phyloP scores from a whole-genome alignment of 1,139 yeast genomes.

The Scheffersomyces parashehatae region DNA sequence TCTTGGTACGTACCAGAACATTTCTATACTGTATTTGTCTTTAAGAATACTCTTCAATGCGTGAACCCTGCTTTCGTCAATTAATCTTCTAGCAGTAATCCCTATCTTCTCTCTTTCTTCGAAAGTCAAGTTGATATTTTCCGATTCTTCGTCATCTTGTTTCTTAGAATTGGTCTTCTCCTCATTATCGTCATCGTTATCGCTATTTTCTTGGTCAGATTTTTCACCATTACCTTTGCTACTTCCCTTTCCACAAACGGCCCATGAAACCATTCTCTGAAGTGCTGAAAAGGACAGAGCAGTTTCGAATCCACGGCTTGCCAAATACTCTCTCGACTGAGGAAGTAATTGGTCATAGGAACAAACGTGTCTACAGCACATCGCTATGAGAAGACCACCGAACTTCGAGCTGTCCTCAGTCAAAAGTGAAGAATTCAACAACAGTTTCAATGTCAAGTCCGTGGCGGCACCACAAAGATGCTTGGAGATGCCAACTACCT shows the following conservation, averaged over 20 bases:
- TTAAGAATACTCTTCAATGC: constrained; percentile 43
- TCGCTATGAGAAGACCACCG: constrained; percentile 75
- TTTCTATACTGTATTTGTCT: constrained; percentile 38
- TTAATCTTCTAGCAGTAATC: constrained; percentile 61
- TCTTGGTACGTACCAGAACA: constrained; percentile 60
- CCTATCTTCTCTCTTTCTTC: constrained; percentile 62
- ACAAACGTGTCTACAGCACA: constrained; percentile 94
- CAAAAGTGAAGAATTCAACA: constrained; percentile 44
- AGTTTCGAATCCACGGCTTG: constrained; percentile 28
- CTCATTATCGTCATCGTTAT: constrained; percentile 2
- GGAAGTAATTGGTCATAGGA: constrained; percentile 51
- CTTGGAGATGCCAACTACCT: constrained; percentile 69
- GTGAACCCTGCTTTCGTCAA: constrained; percentile 55
- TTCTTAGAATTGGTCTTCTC: constrained; percentile 1
- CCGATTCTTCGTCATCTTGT: constrained; percentile 39
- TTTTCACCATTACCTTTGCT: constrained; percentile 29
- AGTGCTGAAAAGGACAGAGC: constrained; percentile 52
- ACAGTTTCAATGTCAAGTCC: constrained; percentile 73
- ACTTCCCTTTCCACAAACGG: constrained; percentile 65
- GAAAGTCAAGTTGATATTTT: constrained; percentile 21
- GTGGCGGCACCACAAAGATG: constrained; percentile 95
- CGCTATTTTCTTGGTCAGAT: constrained; percentile 15
- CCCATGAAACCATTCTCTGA: constrained; percentile 80
- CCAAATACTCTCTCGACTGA: constrained; percentile 46
- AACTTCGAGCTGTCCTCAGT: constrained; percentile 18